Evolutionary conservation across 2,329 filamentous ascomycete genomes (phyloP).

Genomic region (Alternaria solani): DNA sequence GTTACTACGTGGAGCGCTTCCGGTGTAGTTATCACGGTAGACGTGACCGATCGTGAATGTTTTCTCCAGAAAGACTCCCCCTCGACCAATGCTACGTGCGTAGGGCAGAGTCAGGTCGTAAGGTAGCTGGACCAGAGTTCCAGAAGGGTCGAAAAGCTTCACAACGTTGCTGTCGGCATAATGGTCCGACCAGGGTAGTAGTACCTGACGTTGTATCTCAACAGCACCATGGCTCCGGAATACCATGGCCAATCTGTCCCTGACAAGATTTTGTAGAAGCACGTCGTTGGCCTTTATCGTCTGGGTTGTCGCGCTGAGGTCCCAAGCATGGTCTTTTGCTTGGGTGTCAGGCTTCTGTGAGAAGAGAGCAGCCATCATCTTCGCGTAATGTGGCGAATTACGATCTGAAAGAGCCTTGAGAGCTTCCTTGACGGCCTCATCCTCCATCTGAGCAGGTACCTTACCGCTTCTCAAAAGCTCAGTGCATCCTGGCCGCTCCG

Average conservation of each 20-base stretch:
- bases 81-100: conserved; percentile 81
- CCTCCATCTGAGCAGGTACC: conserved; percentile 89
- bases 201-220: conserved; percentile 74
- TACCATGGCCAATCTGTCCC: conserved; percentile 75
- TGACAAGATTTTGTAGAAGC: conserved; percentile 75
- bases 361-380: conserved; percentile 88
- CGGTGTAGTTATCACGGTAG: conserved; percentile 79
- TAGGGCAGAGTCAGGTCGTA: conserved; percentile 92
- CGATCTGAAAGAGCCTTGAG: conserved; percentile 83
- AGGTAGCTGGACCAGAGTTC: conserved; percentile 90
- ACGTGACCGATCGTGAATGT: conserved; percentile 89
- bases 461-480: conserved; percentile 87
- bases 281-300: conserved; percentile 61
- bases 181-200: conserved; percentile 84
- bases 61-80: conserved; percentile 70
- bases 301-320: conserved; percentile 49
- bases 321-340: conserved; percentile 73
- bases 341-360: conserved; percentile 73
- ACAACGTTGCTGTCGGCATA: conserved; percentile 76
- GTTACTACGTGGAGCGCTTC: conserved; percentile 81
- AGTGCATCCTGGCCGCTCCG: conserved; percentile 79
- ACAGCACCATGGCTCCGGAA: conserved; percentile 91
- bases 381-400: conserved; percentile 85
- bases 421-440: conserved; percentile 85
- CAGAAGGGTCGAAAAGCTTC: conserved; percentile 80